A percentile compares a stretch with the other conserved stretches of the same genome.
Conservation (phyloP, 2,329 filamentous ascomycete species). For the Aspergillus candidus region DNA sequence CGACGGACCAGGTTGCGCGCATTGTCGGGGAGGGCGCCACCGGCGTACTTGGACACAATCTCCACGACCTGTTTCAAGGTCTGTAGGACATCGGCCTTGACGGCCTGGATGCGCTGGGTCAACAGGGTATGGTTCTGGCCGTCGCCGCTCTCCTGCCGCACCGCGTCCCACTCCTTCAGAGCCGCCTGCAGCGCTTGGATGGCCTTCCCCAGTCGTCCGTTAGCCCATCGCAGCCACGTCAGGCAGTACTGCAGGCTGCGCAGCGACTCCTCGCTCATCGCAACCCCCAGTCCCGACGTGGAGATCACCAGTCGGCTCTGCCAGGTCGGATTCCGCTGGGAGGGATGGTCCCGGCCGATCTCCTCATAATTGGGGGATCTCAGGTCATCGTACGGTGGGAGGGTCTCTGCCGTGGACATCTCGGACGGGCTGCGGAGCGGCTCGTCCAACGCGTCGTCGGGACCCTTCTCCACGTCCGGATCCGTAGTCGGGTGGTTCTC, state of each 20-base stretch:
- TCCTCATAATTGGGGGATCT: slow-evolving; percentile 71
- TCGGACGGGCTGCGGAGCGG: slow-evolving; percentile 53
- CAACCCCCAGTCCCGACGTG: slow-evolving; percentile 82
- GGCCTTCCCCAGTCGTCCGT: slow-evolving; percentile 69
- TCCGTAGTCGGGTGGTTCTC: slow-evolving; percentile 29
- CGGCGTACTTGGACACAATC: slow-evolving; percentile 81
- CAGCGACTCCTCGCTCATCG: slow-evolving; percentile 83
- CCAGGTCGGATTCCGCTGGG: slow-evolving; percentile 51
- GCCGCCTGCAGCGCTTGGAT: slow-evolving; percentile 68
- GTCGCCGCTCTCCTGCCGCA: slow-evolving; percentile 27
- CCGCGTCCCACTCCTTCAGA: slow-evolving; percentile 71
- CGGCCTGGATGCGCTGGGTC: slow-evolving; percentile 55
- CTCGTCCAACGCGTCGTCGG: slow-evolving; percentile 15
- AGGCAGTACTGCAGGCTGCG: slow-evolving; percentile 80
- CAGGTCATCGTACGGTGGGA: slow-evolving; percentile 78
- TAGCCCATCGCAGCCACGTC: slow-evolving; percentile 71
- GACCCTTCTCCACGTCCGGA: slow-evolving; percentile 46
- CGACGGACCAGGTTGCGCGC: slow-evolving; percentile 74
- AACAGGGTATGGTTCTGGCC: slow-evolving; percentile 20
- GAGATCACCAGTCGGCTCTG: slow-evolving; percentile 80
- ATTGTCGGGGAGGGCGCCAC: slow-evolving; percentile 86
- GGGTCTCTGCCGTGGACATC: slow-evolving; percentile 63
- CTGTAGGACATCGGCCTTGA: slow-evolving; percentile 67
- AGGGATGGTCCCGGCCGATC: slow-evolving; percentile 32
- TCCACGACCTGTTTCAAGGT: slow-evolving; percentile 75